Evolutionary conservation across 345 rosid species (phyloP), one percentile per base, ranked within the genome.

Genomic region (Euphorbia pulcherrima): DNA sequence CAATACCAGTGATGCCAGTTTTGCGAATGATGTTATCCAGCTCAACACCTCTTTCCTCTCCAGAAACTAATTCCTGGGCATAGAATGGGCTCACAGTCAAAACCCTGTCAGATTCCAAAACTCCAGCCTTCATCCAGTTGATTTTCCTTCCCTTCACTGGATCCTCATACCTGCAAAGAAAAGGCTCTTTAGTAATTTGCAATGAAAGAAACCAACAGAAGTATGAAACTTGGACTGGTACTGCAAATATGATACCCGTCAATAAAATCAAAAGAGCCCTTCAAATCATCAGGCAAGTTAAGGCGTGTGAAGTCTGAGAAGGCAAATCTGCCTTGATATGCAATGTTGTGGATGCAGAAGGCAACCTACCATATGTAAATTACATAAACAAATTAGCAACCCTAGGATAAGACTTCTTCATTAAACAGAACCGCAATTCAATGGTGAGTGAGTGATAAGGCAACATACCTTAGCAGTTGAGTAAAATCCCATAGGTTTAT

Each of bases 41-140:
- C 65, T 93, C 99, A 51, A 90, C 97, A 48, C 99, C 99, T 82
- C 79, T 89, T 0, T 83, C 89, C 11, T 37, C 30, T 10, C 92
- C 94, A 67, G 97, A 88, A 69, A 90, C 51, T 63, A 93, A 87
- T 80, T 93, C 99, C 77, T 80, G 73, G 20, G 97, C 96, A 33
- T 90, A 90, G 80, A 81, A 64, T 8, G 97, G 96, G 79, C 96
- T 93, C 71, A 93, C 99, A 60, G 97, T 93, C 72, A 90, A 13
- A 59, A 85, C 87, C 78, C 87, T 79, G 74, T 86, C 68, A 0
- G 96, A 71, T 87, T 94, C 96, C 26, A 89, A 73, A 69, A 94
- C 81, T 51, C 82, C 99, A 76, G 92, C 96, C 71, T 94, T 90
- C 97, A 94, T 83, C 99, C 99, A 94, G 69, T 94, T 94, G 74